Evolutionary conservation across 768 basidiomycete species (phyloP), one percentile per base, ranked within the genome.

Genomic region (Kwoniella botswanensis): DNA sequence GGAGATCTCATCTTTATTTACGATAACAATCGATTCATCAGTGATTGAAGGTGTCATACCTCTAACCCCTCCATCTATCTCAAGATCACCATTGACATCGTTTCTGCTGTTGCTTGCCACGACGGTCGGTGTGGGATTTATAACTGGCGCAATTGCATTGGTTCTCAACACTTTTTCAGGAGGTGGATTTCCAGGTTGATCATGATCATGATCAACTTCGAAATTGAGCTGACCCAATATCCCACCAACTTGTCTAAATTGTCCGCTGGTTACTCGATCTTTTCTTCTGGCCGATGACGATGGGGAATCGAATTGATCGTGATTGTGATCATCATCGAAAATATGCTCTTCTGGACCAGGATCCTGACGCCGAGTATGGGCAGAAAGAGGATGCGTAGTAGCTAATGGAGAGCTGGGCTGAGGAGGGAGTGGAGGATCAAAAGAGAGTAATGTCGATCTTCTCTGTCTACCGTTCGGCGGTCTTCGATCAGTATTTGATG

Each of bases 191-290:
- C 35, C 43, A 3, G 60, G 24, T 53, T n/a, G 29, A n/a, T 35
- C 22, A 26, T 13, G 11, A 17, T 60, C 29, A 13, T 15, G 18
- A 53, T 44, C 67, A 12, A 41, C 44, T 58, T 75, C 73, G 60
- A 75, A 77, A 11, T 65, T 58, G 58, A 75, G 42, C 50, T 50
- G 63, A 21, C 76, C 76, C 43, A 78, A 58, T n/a, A 74, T 73
- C 15, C 76, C 76, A 17, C 76, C 76, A 54, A 75, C 71, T 62
- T 73, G 63, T 41, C 50, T 67, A 52, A 68, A 77, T 21, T 72
- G 71, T 1, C 68, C 69, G 24, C 74, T 75, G 10, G 61, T 35
- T 7, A 74, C 53, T 59, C 56, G 66, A 43, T 56, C 57, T 52
- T 57, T 61, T 24, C 65, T 5, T 57, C 56, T 26, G 4, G 18